These are phyloP conservation scores for Penicillium sclerotigenum DNA, from an alignment of 2,329 filamentous ascomycete genomes.

Conservation along the genomic window DNA sequence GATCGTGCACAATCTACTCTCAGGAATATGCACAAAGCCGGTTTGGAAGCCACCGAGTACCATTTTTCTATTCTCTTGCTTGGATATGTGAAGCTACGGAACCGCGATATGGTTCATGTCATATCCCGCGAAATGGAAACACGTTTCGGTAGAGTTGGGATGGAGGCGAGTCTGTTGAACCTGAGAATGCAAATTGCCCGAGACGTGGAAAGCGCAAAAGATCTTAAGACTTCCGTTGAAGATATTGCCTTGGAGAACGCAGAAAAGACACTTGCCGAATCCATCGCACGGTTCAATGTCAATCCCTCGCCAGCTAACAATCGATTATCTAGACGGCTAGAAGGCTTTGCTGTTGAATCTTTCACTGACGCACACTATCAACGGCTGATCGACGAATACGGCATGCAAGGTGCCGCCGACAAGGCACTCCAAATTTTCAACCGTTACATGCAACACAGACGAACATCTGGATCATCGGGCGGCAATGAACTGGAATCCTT, in stretches of 20 bases:
- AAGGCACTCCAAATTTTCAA: conserved; percentile 56
- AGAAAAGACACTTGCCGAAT: conserved; percentile 38
- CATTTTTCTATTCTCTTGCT: conserved; percentile 49
- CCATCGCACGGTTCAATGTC: conserved; percentile 38
- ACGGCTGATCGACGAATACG: conserved; percentile 56
- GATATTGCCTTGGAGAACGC: conserved; percentile 30
- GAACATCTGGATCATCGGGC: conserved; percentile 5
- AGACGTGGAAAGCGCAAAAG: conserved; percentile 28
- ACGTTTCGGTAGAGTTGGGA: conserved; percentile 33
- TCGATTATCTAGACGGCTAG: conserved; percentile 23
- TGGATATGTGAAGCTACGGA: conserved; percentile 50
- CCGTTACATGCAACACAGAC: conserved; percentile 43
- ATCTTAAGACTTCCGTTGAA: conserved; percentile 11
- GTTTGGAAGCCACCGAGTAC: conserved; percentile 41
- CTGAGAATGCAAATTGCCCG: conserved; percentile 36
- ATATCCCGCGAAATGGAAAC: conserved; percentile 46
- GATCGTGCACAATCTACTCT: conserved; percentile 55
- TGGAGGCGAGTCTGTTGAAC: conserved; percentile 36
- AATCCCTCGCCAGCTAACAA: conserved; percentile 40
- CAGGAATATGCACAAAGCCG: conserved; percentile 36
- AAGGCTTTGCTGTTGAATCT: conserved; percentile 38
- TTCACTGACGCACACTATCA: conserved; percentile 54
- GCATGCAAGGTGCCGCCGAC: conserved; percentile 44
- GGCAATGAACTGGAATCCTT: conserved; percentile 32
- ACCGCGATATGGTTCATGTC: conserved; percentile 50